phyloP scores from a whole-genome alignment of 371 early-diverging fungal species.

The Nosema muscidifuracis region DNA sequence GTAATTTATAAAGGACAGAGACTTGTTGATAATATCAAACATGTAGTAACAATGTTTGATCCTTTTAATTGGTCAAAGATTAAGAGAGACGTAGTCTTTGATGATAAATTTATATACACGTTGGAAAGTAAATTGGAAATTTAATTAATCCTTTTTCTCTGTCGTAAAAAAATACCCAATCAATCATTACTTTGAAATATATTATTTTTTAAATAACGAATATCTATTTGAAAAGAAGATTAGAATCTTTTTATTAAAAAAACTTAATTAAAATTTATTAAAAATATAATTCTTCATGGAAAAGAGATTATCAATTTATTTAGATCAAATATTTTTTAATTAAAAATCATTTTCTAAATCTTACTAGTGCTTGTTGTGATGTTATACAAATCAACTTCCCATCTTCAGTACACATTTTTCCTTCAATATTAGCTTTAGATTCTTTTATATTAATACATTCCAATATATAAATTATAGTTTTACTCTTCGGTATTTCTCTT shows the following conservation, averaged over 20 bases:
- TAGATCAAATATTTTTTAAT: no score
- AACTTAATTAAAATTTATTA: no score
- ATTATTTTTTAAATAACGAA: no score
- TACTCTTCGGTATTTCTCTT: neutral
- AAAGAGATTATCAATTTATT: no score
- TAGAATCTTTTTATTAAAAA: no score
- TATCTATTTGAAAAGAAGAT: no score
- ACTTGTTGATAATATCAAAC: slow-evolving; percentile 43
- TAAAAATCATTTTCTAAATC: slow-evolving; percentile 27
- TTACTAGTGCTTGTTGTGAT: slow-evolving; percentile 31
- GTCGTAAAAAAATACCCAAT: no score
- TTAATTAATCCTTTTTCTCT: neutral
- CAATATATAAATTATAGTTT: slow-evolving; percentile 22
- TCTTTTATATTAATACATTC: slow-evolving; percentile 23
- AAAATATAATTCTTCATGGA: no score
- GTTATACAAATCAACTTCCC: slow-evolving; percentile 25
- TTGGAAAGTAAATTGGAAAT: slow-evolving; percentile 19
- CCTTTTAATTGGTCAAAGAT: slow-evolving; percentile 53
- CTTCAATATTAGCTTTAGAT: slow-evolving; percentile 23
- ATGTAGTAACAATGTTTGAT: slow-evolving; percentile 49
- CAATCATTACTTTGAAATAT: no score
- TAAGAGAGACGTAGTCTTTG: slow-evolving; percentile 42
- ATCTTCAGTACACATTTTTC: slow-evolving; percentile 18
- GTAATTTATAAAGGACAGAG: slow-evolving; percentile 14
- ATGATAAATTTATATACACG: slow-evolving; percentile 44